A percentile compares a stretch with the other conserved stretches of the same genome.
phyloP scores from a whole-genome alignment of 192 early-diverging fungal species.

The Coemansia sp. region DNA sequence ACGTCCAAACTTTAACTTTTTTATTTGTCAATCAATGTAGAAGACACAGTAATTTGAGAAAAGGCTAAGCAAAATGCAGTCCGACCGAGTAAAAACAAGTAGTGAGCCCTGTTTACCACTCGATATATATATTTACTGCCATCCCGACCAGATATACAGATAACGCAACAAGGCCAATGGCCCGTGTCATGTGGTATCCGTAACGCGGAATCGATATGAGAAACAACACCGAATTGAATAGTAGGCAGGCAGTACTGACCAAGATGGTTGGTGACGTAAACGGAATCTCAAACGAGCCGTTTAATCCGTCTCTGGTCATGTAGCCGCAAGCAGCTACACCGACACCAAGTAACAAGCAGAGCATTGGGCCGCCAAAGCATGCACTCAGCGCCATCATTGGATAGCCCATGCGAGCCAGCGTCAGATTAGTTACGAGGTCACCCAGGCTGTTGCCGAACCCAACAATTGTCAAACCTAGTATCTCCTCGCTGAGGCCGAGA shows the following conservation, averaged over 20 bases:
- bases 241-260: constrained; percentile 67
- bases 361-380: constrained; percentile 89
- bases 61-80: neutral
- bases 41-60: neutral
- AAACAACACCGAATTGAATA: constrained; percentile 61
- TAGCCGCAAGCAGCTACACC: constrained; percentile 72
- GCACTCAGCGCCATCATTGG: constrained; percentile 95
- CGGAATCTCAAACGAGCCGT: constrained; percentile 57
- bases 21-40: neutral
- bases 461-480: constrained; percentile 82
- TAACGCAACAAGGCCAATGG: constrained; percentile 61
- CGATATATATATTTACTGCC: constrained; percentile 62
- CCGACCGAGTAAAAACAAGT: neutral
- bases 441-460: constrained; percentile 84
- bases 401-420: constrained; percentile 86
- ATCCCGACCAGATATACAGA: constrained; percentile 62
- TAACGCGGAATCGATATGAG: constrained; percentile 63
- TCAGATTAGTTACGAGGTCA: constrained; percentile 91
- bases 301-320: constrained; percentile 46
- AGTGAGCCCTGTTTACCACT: constrained; percentile 27
- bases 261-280: constrained; percentile 65
- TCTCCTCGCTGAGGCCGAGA: constrained; percentile 73
- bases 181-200: constrained; percentile 62
- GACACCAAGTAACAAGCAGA: constrained; percentile 84
- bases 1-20: neutral